Evolutionary conservation across 164 flowering plant genomes (phyloP), one percentile per base, ranked within the genome.

Genomic region (Annona squamosa): DNA sequence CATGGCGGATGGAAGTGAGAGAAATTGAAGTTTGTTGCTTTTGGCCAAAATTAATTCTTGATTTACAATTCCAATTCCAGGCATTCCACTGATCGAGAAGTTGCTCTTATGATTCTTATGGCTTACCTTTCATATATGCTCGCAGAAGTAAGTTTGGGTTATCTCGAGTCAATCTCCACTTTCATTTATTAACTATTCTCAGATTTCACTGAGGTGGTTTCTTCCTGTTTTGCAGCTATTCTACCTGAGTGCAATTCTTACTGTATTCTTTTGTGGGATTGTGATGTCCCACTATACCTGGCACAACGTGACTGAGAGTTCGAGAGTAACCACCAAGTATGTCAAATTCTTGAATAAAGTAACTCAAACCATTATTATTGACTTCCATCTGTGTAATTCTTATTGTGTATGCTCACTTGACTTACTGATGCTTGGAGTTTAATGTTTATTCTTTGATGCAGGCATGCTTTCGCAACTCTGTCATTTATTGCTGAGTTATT

Each of bases 281-380:
- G 94, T 90, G 69, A 92, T 92, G 97, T 92, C 97, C 4, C 97
- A 90, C 77, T 92, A 94, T 79, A 92, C 97, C 48, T 94, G 97
- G 97, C 94, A 92, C 73, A 94, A 94, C 78, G 97, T 94, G 74
- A 94, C 97, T 3, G 93, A 91, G 83, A 89, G 96, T 79, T 94
- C 98, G 70, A 86, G 96, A 83, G 82, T 90, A 59, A 94, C 98
- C 7, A 89, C 85, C 65, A 82, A 80, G 85, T 82, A 82, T 42
- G 82, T 70, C 47, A 64, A 70, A 48, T 47, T 4, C 4, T 64
- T 26, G 45, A 3, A 52, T 6, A 18, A 66, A 3, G 16, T 18
- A 4, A 52, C 61, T 18, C n/a, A 67, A 26, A 66, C 10, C 45
- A 66, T 43, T 44, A n/a, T 19, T 17, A 42, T 46, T n/a, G 16